Percentiles rank a stretch among this genome's conserved stretches.
These are phyloP conservation scores for Mycena galericulata DNA, from an alignment of 768 basidiomycete species.

Conservation along the genomic window DNA sequence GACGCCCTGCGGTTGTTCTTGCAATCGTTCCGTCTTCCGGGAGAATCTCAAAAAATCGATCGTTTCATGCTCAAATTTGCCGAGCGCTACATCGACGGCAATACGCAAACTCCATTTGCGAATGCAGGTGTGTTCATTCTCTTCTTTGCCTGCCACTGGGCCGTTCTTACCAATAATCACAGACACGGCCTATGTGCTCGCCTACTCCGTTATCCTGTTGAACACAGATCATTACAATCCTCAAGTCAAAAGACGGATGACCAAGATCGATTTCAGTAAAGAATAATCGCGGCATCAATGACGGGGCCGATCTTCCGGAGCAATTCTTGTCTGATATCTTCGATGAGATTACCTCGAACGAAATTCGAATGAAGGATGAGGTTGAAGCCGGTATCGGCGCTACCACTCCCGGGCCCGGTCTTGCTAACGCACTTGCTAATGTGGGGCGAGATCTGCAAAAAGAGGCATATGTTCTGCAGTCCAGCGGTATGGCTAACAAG, in stretches of 20 bases:
- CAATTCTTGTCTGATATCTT: constrained; percentile 83
- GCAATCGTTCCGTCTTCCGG: constrained; percentile 96
- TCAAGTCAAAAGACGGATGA: constrained; percentile 95
- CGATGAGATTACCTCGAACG: constrained; percentile 91
- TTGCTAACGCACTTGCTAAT: constrained; percentile 85
- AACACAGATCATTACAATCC: constrained; percentile 98
- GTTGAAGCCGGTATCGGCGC: constrained; percentile 70
- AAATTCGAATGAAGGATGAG: constrained; percentile 99
- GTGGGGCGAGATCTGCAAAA: constrained; percentile 96
- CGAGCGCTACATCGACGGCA: constrained; percentile 93
- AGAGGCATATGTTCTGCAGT: constrained; percentile 95
- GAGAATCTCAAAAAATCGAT: constrained; percentile 98
- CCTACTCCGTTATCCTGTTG: constrained; percentile 95
- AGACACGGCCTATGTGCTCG: constrained; percentile 96
- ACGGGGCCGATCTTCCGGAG: constrained; percentile 88
- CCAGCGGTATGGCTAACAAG: constrained; percentile 95
- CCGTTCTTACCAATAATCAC: not conserved
- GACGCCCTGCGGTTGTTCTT: constrained; percentile 92
- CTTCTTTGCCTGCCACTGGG: not conserved
- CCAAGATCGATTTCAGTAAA: constrained; percentile 90
- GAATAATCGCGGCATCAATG: constrained; percentile 98
- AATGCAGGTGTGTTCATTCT: constrained; percentile 81
- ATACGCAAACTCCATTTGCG: constrained; percentile 86
- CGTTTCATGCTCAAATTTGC: constrained; percentile 99
- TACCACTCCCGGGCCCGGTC: constrained; percentile 68